Evolutionary conservation across 2,329 filamentous ascomycete species (phyloP).

Genomic region (Colletotrichum sidae): DNA sequence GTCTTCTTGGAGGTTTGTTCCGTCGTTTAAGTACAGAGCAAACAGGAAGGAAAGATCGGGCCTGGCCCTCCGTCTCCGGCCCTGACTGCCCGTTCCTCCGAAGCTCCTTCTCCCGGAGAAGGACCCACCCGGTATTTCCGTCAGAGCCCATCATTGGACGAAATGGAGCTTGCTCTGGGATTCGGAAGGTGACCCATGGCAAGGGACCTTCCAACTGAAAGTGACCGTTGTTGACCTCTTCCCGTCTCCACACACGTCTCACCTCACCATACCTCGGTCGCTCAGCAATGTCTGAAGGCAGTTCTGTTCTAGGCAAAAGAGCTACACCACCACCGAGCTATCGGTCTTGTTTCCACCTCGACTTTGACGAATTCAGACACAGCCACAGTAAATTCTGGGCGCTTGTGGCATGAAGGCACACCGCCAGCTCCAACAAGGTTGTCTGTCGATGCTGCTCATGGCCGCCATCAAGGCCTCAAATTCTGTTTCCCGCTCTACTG

Average conservation of each 20-base stretch:
- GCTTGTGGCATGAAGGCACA: conserved; percentile 11
- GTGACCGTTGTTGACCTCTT: too few species aligned
- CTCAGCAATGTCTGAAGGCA: conserved; percentile 22
- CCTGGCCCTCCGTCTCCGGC: too few species aligned
- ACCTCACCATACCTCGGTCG: conserved; percentile 9
- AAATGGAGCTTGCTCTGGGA: too few species aligned
- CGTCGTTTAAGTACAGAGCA: too few species aligned
- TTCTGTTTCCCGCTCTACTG: not conserved
- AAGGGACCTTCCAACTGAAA: too few species aligned
- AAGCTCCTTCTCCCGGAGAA: too few species aligned
- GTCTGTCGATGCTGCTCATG: not conserved
- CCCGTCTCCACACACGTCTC: not conserved
- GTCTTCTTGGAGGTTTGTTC: too few species aligned
- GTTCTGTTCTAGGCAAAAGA: conserved; percentile 1
- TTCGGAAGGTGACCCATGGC: too few species aligned
- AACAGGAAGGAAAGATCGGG: too few species aligned
- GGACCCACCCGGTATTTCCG: too few species aligned
- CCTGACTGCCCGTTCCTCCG: too few species aligned
- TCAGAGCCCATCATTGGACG: too few species aligned
- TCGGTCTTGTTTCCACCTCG: not conserved
- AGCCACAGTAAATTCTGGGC: conserved; percentile 16
- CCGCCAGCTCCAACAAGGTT: conserved; percentile 26
- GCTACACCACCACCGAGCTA: conserved; percentile 4
- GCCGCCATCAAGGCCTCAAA: not conserved
- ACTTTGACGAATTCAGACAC: conserved; percentile 9